A percentile compares a stretch with the other conserved stretches of the same genome.
phyloP scores from a whole-genome alignment of 1,284 basidiomycete genomes.

The Pseudozyma thailandica region DNA sequence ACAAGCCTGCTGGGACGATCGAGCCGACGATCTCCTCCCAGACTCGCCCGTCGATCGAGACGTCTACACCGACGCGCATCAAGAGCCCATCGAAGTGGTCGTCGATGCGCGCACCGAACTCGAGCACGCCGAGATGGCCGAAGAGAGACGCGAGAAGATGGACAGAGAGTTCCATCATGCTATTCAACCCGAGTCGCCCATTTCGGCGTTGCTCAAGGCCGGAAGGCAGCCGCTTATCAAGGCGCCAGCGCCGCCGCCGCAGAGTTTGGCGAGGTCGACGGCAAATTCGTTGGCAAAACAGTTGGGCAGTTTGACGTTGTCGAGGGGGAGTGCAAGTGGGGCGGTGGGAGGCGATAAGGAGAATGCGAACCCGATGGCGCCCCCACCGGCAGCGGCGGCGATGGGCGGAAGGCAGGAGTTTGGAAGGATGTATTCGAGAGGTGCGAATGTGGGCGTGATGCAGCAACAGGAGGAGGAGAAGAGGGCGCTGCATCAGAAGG shows the following conservation, averaged over 20 bases:
- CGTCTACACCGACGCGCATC: conserved; percentile 18
- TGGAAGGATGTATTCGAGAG: conserved; percentile 32
- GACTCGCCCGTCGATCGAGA: conserved; percentile 13
- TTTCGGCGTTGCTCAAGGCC: conserved; percentile 81
- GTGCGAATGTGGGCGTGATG: conserved; percentile 12
- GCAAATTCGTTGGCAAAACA: conserved; percentile 43
- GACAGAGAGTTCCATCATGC: conserved; percentile 96
- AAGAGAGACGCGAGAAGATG: conserved; percentile 65
- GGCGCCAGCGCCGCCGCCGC: conserved; percentile 37
- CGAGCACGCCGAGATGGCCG: conserved; percentile 46
- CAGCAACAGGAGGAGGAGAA: conserved; percentile 9
- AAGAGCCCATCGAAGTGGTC: conserved; percentile 33
- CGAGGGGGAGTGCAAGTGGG: neutral
- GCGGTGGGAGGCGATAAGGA: conserved; percentile 55
- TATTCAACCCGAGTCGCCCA: conserved; percentile 92
- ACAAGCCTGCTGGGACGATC: conserved; percentile 54
- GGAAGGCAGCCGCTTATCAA: conserved; percentile 63
- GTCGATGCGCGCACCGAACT: conserved; percentile 47
- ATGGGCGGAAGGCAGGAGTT: conserved; percentile 24
- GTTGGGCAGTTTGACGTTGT: conserved; percentile 31
- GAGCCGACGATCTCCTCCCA: conserved; percentile 46
- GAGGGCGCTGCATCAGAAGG: conserved; percentile 48
- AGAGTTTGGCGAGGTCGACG: conserved; percentile 22
- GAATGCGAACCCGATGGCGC: conserved; percentile 51
- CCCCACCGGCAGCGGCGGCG: conserved; percentile 20